Percentiles rank a stretch among this genome's conserved stretches.
These are phyloP conservation scores for Colletotrichum agaves DNA, from an alignment of 2,329 filamentous ascomycete species.

Conservation along the genomic window DNA sequence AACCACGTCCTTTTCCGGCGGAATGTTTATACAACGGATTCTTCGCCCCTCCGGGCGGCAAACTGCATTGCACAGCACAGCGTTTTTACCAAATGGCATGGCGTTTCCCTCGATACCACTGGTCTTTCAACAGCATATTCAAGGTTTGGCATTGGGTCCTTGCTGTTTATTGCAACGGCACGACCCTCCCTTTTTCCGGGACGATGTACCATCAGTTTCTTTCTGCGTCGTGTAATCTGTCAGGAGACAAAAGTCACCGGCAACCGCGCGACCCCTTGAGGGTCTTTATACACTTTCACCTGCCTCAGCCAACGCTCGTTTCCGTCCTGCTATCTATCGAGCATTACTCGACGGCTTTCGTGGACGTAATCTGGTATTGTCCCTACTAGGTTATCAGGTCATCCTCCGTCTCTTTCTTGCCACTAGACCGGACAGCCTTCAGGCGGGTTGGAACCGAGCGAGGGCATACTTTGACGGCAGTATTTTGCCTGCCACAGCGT, in stretches of 20 bases:
- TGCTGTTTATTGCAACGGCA: slow-evolving; percentile 33
- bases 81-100: slow-evolving; percentile 51
- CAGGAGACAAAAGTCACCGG: neutral
- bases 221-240: neutral
- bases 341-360: too few species aligned
- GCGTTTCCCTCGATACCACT: slow-evolving; percentile 58
- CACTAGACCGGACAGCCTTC: too few species aligned
- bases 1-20: slow-evolving; percentile 21
- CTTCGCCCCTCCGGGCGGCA: slow-evolving; percentile 42
- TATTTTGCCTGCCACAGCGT: neutral
- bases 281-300: neutral
- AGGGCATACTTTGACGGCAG: neutral
- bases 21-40: slow-evolving; percentile 37
- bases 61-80: slow-evolving; percentile 54
- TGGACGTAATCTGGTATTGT: too few species aligned
- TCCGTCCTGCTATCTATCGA: too few species aligned
- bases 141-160: slow-evolving; percentile 36
- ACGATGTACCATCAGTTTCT: slow-evolving; percentile 20
- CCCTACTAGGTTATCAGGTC: too few species aligned
- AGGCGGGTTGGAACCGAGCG: too few species aligned
- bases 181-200: slow-evolving; percentile 14
- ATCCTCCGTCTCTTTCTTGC: too few species aligned
- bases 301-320: too few species aligned
- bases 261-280: neutral
- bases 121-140: slow-evolving; percentile 41